Evolutionary conservation across 2,329 filamentous ascomycete genomes (phyloP), one percentile per base, ranked within the genome.

Genomic region (Cladosporium sp.): DNA sequence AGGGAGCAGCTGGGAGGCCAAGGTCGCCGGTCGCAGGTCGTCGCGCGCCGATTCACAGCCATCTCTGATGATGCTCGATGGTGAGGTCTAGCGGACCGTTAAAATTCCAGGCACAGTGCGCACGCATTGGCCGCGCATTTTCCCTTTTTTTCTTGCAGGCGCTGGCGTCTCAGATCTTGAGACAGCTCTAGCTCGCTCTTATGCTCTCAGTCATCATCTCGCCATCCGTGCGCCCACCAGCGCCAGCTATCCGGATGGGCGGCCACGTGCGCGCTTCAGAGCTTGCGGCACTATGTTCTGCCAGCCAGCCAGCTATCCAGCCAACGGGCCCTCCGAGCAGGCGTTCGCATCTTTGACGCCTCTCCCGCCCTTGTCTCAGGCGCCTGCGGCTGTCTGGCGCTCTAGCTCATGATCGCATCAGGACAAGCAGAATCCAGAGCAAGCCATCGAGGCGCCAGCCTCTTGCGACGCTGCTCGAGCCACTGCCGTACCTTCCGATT

Each of bases 281-380:
- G 29, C 6, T 56, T 11, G 52, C 52, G 14, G 35, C 18, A 46
- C n/a, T 23, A 3, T 26, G 23, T 26, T 26, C 23, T 26, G 23
- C 23, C 23, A 26, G 23, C 23, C 40, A n/a, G 18, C 50, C 28
- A n/a, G 50, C 8, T 60, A 56, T 49, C 61, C 49, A 53, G 46
- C 60, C 61, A 55, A 63, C 61, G 50, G 61, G 49, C 61, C 18
- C 61, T 28, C 61, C 61, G 61, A 55, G 50, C 61, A 56, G 50
- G 61, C 28, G 61, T 63, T 63, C 61, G 61, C 61, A 37, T 35
- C 46, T 16, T 46, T 46, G 35, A 63, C 61, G 61, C 61, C 61
- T 63, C 37, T 63, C 40, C 40, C 40, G 37, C 61, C 61, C 35
- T 62, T 62, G 61, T 63, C 61, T 63, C 61, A 63, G 61, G 49